Conservation (phyloP, 164 flowering plant species). For the grape (Vitis vinifera) region DNA sequence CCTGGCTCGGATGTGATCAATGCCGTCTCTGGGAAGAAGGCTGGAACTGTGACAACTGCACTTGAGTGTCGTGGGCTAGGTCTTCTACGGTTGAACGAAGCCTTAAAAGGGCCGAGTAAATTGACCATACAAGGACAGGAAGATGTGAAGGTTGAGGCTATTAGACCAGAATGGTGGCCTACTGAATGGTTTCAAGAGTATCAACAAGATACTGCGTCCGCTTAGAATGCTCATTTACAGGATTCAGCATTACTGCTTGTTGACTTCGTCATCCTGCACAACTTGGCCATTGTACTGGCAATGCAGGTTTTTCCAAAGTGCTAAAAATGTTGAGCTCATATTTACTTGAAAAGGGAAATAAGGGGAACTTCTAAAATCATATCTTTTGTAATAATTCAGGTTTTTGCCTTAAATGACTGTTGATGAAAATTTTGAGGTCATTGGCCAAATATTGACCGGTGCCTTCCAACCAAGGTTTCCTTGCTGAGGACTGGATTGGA, state of each 20-base stretch:
- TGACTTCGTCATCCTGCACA: too few species aligned
- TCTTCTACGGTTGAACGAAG: conserved; percentile 72
- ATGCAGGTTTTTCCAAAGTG: too few species aligned
- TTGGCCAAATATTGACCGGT: too few species aligned
- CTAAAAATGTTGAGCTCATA: too few species aligned
- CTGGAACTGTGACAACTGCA: conserved; percentile 67
- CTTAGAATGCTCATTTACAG: conserved; percentile 20
- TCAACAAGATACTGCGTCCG: conserved; percentile 40
- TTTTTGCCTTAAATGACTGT: too few species aligned
- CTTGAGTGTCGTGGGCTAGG: conserved; percentile 78
- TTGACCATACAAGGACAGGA: conserved; percentile 56
- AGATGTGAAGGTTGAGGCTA: conserved; percentile 53
- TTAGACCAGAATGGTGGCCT: conserved; percentile 95
- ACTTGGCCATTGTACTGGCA: too few species aligned
- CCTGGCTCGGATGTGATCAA: conserved; percentile 63
- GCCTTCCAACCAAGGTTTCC: too few species aligned
- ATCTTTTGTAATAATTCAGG: too few species aligned
- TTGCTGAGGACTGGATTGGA: too few species aligned
- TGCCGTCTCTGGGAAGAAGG: conserved; percentile 55
- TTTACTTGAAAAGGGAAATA: too few species aligned
- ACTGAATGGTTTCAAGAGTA: conserved; percentile 63
- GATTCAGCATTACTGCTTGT: background rate
- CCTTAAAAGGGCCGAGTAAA: conserved; percentile 44
- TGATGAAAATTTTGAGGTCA: too few species aligned
- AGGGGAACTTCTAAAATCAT: too few species aligned